These are phyloP conservation scores for Globisporangium paddicum DNA, from an alignment of 352 stramenopile genomes.

Conservation along the genomic window DNA sequence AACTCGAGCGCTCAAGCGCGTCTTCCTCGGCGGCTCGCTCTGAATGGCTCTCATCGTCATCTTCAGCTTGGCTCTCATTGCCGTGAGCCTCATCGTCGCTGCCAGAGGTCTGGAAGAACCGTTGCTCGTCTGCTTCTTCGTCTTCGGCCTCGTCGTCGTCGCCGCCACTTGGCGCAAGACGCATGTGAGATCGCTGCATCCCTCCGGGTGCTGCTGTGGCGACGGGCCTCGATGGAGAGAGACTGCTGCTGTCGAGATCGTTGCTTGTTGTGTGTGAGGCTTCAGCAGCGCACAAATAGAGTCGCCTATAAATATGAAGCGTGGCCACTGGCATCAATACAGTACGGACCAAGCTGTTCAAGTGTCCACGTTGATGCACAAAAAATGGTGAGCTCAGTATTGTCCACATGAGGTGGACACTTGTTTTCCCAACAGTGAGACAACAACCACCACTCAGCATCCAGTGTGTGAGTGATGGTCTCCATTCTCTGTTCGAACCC, in stretches of 20 bases:
- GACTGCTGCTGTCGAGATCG: neutral
- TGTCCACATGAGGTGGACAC: too few relatives aligned
- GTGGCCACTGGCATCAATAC: too few relatives aligned
- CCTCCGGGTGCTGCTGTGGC: neutral
- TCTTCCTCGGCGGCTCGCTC: constrained; percentile 6
- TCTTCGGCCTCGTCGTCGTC: neutral
- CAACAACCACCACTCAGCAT: too few relatives aligned
- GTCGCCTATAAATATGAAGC: neutral
- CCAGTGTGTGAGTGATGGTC: too few relatives aligned
- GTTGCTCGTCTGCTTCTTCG: neutral
- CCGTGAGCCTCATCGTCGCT: neutral
- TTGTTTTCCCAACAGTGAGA: too few relatives aligned
- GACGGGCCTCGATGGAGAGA: neutral
- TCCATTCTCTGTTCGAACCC: too few relatives aligned
- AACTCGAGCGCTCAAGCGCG: constrained; percentile 12
- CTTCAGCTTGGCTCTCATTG: neutral
- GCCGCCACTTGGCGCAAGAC: neutral
- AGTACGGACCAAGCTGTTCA: too few relatives aligned
- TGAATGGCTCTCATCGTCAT: neutral
- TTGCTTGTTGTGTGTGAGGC: too few relatives aligned
- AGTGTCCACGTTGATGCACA: too few relatives aligned
- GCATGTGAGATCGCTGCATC: neutral
- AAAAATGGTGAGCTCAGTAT: too few relatives aligned
- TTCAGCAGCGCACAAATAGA: neutral
- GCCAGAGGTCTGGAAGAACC: neutral